Base-by-base conservation (phyloP, 2,329 filamentous ascomycete genomes). In the Cercospora janseana region DNA sequence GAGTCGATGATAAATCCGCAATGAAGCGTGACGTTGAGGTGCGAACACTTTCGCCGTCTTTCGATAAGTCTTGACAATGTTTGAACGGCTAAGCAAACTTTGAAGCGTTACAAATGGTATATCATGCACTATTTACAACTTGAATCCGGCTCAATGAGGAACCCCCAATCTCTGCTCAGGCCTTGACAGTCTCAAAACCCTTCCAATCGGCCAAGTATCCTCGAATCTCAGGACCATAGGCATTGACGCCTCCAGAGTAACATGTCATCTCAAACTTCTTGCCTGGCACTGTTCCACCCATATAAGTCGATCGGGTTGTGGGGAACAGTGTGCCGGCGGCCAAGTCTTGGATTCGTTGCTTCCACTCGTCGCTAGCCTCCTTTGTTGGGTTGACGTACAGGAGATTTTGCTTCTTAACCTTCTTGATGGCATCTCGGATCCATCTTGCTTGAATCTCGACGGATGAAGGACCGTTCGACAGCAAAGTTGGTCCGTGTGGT, bases 381-480 rank as follows among this genome's bases (percentile, higher is more conserved):
- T 62, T 56, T 7, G 60, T 65, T 2, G 63, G 57, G 26, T 64
- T 55, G 44, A 65, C 51, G 16, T 58, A 62, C 52, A 61, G 62
- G 37, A 63, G 21, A 12, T 52, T 54, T 37, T 63, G 55, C 8
- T 49, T 46, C 24, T 60, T 52, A 43, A 62, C 55, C 31, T 59
- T 53, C 46, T 59, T 60, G 32, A 66, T 61, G 10, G 58, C 61
- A 12, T 63, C 57, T 16, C 56, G 49, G 44, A 66, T 63, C 70
- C 70, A 74, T 31, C 71, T 65, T 9, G 65, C 70, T 52, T 75
- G 72, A 3, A 69, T 65, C 47, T 73, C 71, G 16, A 72, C 61
- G 28, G 69, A 71, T 3, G 66, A 70, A 6, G 72, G 71, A 0
- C 72, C 72, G 43, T 74, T 74, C 15, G 65, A 66, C 46, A 73